These are phyloP conservation scores for Diaporthe humulicola DNA, from an alignment of 2,329 filamentous ascomycete genomes.

Conservation along the genomic window DNA sequence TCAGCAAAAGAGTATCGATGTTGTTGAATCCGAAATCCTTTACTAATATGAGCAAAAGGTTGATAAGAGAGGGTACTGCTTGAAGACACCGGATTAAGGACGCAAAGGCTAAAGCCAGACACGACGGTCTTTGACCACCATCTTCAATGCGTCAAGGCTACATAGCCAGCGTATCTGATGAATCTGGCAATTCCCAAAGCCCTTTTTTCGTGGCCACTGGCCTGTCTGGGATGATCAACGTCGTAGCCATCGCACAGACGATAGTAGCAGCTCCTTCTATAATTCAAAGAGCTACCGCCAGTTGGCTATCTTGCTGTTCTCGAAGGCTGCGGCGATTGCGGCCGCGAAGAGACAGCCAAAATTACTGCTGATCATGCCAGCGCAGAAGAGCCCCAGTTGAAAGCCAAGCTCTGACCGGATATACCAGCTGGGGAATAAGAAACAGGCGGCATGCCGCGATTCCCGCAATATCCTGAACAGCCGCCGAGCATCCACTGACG, in stretches of 20 bases:
- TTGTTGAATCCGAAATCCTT: background rate
- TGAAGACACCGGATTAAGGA: slow-evolving; percentile 9
- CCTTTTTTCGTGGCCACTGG: background rate
- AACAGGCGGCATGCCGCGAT: slow-evolving; percentile 6
- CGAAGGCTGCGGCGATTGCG: background rate
- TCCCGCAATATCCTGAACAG: background rate
- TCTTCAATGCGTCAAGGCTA: background rate
- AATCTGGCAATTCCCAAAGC: background rate
- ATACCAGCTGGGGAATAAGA: background rate
- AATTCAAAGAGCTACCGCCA: slow-evolving; percentile 57
- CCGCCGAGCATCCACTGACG: background rate
- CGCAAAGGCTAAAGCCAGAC: slow-evolving; percentile 9
- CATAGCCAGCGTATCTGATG: background rate
- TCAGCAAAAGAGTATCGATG: slow-evolving; percentile 13
- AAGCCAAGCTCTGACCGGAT: background rate
- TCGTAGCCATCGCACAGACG: slow-evolving; percentile 1
- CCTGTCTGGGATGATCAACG: background rate
- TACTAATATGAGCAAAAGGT: background rate
- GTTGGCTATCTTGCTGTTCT: slow-evolving; percentile 40
- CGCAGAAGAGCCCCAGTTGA: background rate
- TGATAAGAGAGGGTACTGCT: background rate
- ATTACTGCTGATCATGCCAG: slow-evolving; percentile 1
- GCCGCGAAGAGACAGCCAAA: background rate
- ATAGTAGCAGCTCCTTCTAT: slow-evolving; percentile 50
- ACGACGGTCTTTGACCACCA: slow-evolving; percentile 3